A percentile compares a stretch with the other conserved stretches of the same genome.
Conservation (phyloP, 257 asterid species). For the Solanum bulbocastanum region DNA sequence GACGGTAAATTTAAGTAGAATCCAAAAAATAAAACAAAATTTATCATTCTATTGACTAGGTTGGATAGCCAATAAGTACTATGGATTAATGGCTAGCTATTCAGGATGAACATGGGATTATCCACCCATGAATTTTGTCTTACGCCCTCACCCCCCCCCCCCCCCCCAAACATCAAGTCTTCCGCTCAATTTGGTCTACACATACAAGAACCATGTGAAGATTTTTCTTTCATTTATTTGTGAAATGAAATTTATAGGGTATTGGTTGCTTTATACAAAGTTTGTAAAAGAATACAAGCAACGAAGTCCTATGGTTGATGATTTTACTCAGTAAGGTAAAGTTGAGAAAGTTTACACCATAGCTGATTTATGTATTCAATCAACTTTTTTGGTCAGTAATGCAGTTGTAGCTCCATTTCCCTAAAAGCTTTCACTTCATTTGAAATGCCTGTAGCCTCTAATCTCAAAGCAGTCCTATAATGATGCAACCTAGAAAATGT, state of each 20-base stretch:
- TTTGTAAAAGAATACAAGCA: neutral
- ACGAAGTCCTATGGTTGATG: neutral
- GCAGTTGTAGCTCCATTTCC: neutral
- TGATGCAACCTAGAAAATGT: neutral
- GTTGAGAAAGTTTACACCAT: neutral
- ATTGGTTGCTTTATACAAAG: neutral
- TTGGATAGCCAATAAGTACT: neutral
- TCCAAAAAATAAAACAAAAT: neutral
- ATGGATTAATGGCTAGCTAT: neutral
- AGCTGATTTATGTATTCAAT: neutral
- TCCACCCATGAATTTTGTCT: neutral
- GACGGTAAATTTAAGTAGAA: neutral
- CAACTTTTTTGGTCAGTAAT: neutral
- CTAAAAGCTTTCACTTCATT: neutral
- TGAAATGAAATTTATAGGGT: neutral
- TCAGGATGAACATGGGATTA: neutral
- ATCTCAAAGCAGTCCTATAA: neutral
- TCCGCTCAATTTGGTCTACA: neutral
- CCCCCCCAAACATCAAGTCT: neutral
- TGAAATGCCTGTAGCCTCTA: neutral
- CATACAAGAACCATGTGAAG: neutral
- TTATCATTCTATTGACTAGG: neutral
- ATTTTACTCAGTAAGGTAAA: neutral
- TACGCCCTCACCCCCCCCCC: rapidly evolving
- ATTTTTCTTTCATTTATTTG: neutral